Evolutionary conservation across 306 rosid species (phyloP).

Genomic region (Dicorynia guianensis): DNA sequence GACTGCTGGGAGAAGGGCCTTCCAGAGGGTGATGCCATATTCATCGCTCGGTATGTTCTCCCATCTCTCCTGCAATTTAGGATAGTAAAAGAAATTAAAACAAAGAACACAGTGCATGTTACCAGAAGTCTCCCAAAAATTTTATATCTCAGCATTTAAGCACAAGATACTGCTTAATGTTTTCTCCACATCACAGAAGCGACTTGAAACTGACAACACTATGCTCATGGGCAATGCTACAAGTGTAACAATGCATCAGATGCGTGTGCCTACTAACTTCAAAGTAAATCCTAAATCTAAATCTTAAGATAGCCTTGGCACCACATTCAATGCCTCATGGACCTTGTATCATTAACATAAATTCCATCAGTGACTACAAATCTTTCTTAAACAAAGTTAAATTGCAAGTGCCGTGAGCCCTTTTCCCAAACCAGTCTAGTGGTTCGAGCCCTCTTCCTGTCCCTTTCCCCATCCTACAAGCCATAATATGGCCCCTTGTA

Average conservation of each 20-base stretch:
- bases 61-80: constrained; percentile 67
- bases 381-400: not conserved
- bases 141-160: no score
- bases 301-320: not conserved
- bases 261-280: not conserved
- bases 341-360: not conserved
- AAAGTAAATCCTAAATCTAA: not conserved
- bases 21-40: constrained; percentile 49
- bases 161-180: no score
- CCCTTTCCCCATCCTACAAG: no score
- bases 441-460: no score
- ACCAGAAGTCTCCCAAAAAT: not conserved
- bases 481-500: no score
- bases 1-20: constrained; percentile 48
- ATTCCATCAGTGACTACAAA: not conserved
- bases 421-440: no score
- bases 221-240: no score
- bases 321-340: not conserved
- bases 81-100: constrained; percentile 28
- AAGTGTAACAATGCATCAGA: not conserved
- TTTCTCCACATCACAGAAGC: no score
- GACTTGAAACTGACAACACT: no score
- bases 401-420: no score
- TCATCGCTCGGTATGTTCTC: constrained; percentile 46
- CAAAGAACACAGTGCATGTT: constrained; percentile 7